Evolutionary conservation across 2,329 filamentous ascomycete species (phyloP), one percentile per base, ranked within the genome.

Genomic region (Penicillium hordei): DNA sequence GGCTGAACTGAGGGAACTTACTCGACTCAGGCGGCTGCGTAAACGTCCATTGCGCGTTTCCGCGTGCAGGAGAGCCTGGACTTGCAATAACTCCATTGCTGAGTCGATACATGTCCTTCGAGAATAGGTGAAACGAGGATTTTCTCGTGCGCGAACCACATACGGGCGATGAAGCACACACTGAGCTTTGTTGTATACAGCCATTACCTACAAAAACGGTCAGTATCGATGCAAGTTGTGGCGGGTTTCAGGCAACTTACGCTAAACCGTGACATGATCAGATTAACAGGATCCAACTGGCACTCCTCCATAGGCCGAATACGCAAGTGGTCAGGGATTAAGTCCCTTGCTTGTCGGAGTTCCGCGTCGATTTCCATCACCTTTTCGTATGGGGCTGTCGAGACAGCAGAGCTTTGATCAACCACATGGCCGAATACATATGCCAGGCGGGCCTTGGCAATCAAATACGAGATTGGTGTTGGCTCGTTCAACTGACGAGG

Each of bases 101-200:
- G 93, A 90, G 68, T 96, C 91, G 40, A 97, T 88, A 62, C 91
- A 94, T 23, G 87, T 89, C 40, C 88, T 86, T 31, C 93, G 85
- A 3, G 92, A 96, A 69, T 94, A 91, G 9, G 87, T 85, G 69
- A 96, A 97, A 9, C 92, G 84, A 10, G 89, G 81, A 66, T 93
- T 94, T 58, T 89, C 85, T 48, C 89, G 82, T 5, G 92, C 90
- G 58, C 87, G 85, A n/a, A 85, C 81, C 57, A 96, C 83, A 72
- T 94, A 97, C 62, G 92, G 92, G 50, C 92, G 85, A 73, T 99
- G 94, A 39, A 99, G 83, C 23, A 96, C 84, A 67, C 91, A 95
- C 67, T 96, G 83, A 19, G 92, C 89, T 76, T 96, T 96, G 62
- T 95, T 87, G 70, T 92, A 96, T 5, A 97, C 78, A 49, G 94